Base-by-base conservation (phyloP, 129 eudicot genomes). In the Helichrysum umbraculigerum region DNA sequence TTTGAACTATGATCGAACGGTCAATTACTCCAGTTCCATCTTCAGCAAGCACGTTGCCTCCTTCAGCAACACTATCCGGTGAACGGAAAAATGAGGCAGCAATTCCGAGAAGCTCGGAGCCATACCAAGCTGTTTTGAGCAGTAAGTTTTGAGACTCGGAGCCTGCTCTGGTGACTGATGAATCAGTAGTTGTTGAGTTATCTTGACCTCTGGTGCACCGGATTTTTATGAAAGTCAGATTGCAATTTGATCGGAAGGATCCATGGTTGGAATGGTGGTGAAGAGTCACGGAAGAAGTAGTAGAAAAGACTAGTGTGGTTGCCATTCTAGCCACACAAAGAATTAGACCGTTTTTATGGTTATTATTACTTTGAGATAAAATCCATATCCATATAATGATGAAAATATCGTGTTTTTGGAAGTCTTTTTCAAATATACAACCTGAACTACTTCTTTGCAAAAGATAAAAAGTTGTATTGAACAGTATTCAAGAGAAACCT, bases 71-170 rank as follows among this genome's bases (percentile, higher is more conserved):
- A n/a, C 59, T 68, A 25, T 81, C 58, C 35, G 90, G 90, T n/a
- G 98, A 78, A 19, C 98, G 93, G 79, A 94, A 75, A 54, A 84
- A 61, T 4, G 98, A 94, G 51, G 98, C 98, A 6, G 89, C 98
- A 9, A 94, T 86, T 16, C 98, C 98, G 21, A 94, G 97, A 47
- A 91, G 82, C 81, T 94, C 98, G 29, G 98, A 94, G 69, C 89
- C 90, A 57, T 94, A 94, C 98, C 98, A 94, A 70, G 98, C 98
- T 21, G 84, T 58, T 81, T 87, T 94, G 39, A 94, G 98, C 79
- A 94, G 63, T 66, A 79, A 71, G 71, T 93, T 93, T 79, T 79
- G 86, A 35, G 98, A 82, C 58, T 89, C 91, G 10, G 87, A 57
- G n/a, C 34, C 29, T 32, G 70, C 61, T 29, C 12, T 25, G 11